phyloP scores from a whole-genome alignment of 2,329 filamentous ascomycete genomes.

The Sphaerulina musiva region DNA sequence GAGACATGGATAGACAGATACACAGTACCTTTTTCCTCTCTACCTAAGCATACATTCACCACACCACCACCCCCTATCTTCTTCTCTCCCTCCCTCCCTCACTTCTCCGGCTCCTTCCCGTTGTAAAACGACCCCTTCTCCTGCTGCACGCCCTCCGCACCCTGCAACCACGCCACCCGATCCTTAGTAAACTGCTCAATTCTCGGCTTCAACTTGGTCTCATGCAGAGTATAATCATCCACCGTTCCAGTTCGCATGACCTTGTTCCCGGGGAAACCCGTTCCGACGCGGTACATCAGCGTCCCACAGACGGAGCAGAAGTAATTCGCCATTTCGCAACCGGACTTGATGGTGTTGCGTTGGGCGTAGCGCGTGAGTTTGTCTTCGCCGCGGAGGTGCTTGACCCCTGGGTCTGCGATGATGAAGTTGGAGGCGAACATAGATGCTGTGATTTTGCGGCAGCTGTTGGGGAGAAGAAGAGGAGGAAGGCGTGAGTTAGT shows the following conservation, averaged over 20 bases:
- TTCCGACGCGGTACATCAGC: slow-evolving; percentile 50
- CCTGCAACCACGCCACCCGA: slow-evolving; percentile 35
- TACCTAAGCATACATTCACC: too few species aligned
- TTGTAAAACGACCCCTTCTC: slow-evolving; percentile 12
- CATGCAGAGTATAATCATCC: slow-evolving; percentile 54
- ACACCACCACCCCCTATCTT: too few species aligned
- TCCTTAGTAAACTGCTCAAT: slow-evolving; percentile 48
- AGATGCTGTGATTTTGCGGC: slow-evolving; percentile 51
- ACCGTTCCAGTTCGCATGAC: slow-evolving; percentile 54
- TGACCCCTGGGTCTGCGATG: slow-evolving; percentile 42
- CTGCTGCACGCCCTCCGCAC: slow-evolving; percentile 10
- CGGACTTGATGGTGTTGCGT: slow-evolving; percentile 42
- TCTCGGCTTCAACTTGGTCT: slow-evolving; percentile 51
- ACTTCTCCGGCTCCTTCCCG: slow-evolving; percentile 8
- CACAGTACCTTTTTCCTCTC: too few species aligned
- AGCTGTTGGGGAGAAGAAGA: slow-evolving; percentile 27
- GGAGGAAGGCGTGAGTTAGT: neutral
- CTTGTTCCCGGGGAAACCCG: slow-evolving; percentile 40
- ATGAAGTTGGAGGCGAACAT: slow-evolving; percentile 58
- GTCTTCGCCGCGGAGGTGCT: slow-evolving; percentile 47
- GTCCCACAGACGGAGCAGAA: slow-evolving; percentile 57
- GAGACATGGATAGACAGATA: too few species aligned
- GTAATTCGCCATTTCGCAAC: slow-evolving; percentile 53
- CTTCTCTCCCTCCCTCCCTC: neutral
- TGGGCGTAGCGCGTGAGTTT: slow-evolving; percentile 46